These are phyloP conservation scores for Oryza meridionalis DNA, from an alignment of 176 grass and related monocot species.

Conservation along the genomic window DNA sequence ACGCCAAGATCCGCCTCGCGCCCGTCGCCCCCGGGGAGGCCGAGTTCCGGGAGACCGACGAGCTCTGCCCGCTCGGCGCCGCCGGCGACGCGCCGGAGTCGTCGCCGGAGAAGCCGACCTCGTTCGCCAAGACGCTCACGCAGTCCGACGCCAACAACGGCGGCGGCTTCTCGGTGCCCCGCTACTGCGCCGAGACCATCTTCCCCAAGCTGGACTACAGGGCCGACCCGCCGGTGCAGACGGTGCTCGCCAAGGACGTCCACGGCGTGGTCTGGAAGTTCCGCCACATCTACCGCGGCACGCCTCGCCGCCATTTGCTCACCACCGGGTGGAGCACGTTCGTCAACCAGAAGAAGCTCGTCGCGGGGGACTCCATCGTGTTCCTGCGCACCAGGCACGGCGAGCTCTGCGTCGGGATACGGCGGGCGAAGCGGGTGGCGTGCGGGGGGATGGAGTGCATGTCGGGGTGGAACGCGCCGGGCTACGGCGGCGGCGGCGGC, in stretches of 20 bases:
- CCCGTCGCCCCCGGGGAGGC: constrained; percentile 44
- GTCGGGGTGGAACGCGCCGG: constrained; percentile 59
- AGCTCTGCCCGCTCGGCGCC: constrained; percentile 1
- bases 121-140: constrained; percentile 68
- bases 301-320: constrained; percentile 68
- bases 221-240: constrained; percentile 60
- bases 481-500: constrained; percentile 33
- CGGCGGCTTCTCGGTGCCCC: constrained; percentile 71
- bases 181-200: constrained; percentile 74
- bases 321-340: constrained; percentile 78
- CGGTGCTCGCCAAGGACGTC: constrained; percentile 62
- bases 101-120: constrained; percentile 34
- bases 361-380: constrained; percentile 65
- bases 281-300: constrained; percentile 75
- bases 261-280: constrained; percentile 73
- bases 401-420: constrained; percentile 62
- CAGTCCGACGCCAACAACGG: constrained; percentile 79
- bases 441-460: constrained; percentile 55
- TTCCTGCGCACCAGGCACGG: constrained; percentile 57
- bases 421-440: constrained; percentile 47
- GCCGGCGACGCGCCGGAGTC: background rate
- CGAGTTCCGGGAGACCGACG: constrained; percentile 32
- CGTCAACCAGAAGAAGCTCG: constrained; percentile 73
- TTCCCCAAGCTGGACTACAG: constrained; percentile 70
- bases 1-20: constrained; percentile 65